phyloP scores from a whole-genome alignment of 2,329 filamentous ascomycete species.

The Paramyrothecium roridum region DNA sequence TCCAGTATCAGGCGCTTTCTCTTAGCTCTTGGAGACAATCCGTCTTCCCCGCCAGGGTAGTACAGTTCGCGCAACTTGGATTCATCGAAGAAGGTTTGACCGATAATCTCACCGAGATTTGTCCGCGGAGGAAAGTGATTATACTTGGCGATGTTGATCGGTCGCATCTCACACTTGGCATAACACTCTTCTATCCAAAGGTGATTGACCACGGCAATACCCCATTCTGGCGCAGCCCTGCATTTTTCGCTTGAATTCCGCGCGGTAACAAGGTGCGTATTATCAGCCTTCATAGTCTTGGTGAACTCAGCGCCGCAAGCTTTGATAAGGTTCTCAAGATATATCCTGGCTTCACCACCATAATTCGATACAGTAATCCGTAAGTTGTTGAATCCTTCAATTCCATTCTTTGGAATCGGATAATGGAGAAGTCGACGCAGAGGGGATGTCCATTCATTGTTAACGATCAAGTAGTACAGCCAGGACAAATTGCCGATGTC shows the following conservation, averaged over 20 bases:
- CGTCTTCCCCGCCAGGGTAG: constrained; percentile 58
- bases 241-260: constrained; percentile 90
- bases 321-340: constrained; percentile 85
- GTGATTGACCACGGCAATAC: constrained; percentile 85
- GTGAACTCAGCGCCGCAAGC: constrained; percentile 87
- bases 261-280: constrained; percentile 93
- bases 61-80: constrained; percentile 61
- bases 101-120: constrained; percentile 89
- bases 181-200: constrained; percentile 98
- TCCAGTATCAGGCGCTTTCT: constrained; percentile 49
- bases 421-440: constrained; percentile 84
- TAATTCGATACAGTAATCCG: constrained; percentile 95
- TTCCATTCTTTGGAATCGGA: constrained; percentile 71
- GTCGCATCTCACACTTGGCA: constrained; percentile 76
- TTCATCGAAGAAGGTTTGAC: constrained; percentile 78
- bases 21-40: constrained; percentile 37
- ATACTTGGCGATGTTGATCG: constrained; percentile 71
- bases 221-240: constrained; percentile 88
- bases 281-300: constrained; percentile 91
- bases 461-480: constrained; percentile 88
- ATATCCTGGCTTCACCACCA: constrained; percentile 87
- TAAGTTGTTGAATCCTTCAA: constrained; percentile 74
- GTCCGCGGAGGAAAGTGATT: constrained; percentile 84
- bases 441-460: constrained; percentile 86
- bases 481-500: constrained; percentile 90